Evolutionary conservation across 805 yeast species (phyloP).

Genomic region (Sungouiozyma intestinalis): DNA sequence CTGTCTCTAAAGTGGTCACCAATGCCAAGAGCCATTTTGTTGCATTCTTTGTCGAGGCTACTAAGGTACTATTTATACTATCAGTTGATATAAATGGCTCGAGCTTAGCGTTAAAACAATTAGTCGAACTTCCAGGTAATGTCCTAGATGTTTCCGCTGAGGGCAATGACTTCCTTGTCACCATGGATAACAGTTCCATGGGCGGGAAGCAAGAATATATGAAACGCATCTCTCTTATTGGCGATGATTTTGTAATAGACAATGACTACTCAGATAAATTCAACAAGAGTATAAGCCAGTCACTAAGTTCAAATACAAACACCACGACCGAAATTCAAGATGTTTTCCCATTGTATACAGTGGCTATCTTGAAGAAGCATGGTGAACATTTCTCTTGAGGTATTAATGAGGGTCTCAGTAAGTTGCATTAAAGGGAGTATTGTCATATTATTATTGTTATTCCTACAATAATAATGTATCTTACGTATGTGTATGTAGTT

Average conservation of each 20-base stretch:
- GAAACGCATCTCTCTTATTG: slow-evolving; percentile 15
- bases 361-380: slow-evolving; percentile 45
- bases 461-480: background rate
- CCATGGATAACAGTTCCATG: slow-evolving; percentile 27
- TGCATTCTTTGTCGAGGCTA: slow-evolving; percentile 43
- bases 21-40: slow-evolving; percentile 25
- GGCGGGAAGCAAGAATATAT: slow-evolving; percentile 9
- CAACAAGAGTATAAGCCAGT: slow-evolving; percentile 13
- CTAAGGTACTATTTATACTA: slow-evolving; percentile 33
- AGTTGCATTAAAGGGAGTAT: background rate
- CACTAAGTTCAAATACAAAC: slow-evolving; percentile 21
- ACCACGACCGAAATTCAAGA: slow-evolving; percentile 29
- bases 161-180: slow-evolving; percentile 27
- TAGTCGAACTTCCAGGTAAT: slow-evolving; percentile 23
- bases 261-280: slow-evolving; percentile 12
- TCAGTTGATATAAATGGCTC: slow-evolving; percentile 16
- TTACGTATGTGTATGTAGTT: background rate
- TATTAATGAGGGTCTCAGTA: background rate
- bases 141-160: slow-evolving; percentile 24
- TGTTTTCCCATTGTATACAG: slow-evolving; percentile 40
- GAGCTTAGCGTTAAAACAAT: slow-evolving; percentile 17
- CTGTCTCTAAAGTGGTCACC: slow-evolving; percentile 38
- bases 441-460: background rate
- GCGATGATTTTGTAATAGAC: slow-evolving; percentile 16
- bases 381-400: slow-evolving; percentile 37